Conservation (phyloP, 495 filamentous ascomycete species). For the Tuber melanosporum region DNA sequence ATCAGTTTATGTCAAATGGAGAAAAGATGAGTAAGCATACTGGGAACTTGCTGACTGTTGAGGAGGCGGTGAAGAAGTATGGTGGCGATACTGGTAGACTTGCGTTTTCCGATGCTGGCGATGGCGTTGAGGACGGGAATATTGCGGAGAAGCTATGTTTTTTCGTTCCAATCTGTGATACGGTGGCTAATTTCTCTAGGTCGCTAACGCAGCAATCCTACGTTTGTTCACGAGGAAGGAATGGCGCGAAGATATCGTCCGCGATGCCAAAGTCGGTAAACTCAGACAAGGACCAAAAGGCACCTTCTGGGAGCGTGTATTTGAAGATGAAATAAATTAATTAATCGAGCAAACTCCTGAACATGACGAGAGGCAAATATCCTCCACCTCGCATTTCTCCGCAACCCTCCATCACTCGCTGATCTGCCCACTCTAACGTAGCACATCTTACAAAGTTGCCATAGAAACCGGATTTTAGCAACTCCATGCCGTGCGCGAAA, state of each 20-base stretch:
- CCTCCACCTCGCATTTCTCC: not conserved
- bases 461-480: conserved; percentile 87
- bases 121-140: conserved; percentile 92
- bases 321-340: conserved; percentile 89
- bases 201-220: not conserved
- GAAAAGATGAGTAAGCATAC: conserved; percentile 96
- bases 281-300: conserved; percentile 68
- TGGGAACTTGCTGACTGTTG: conserved; percentile 89
- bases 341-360: conserved; percentile 65
- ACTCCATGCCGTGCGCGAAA: conserved; percentile 76
- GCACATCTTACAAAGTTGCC: conserved; percentile 78
- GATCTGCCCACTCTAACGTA: conserved; percentile 39
- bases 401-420: conserved; percentile 21
- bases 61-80: conserved; percentile 79
- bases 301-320: conserved; percentile 77
- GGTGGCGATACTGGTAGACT: conserved; percentile 92
- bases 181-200: conserved; percentile 48
- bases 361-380: conserved; percentile 63
- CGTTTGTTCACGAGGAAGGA: conserved; percentile 64
- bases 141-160: conserved; percentile 84
- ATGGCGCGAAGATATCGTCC: conserved; percentile 80
- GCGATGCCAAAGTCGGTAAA: conserved; percentile 52
- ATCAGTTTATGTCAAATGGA: conserved; percentile 86
- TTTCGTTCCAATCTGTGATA: conserved; percentile 75
- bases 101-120: conserved; percentile 87